Percentiles rank a stretch among this genome's conserved stretches.
Conservation (phyloP, 331 rosid genomes). For the Cydonia oblonga region DNA sequence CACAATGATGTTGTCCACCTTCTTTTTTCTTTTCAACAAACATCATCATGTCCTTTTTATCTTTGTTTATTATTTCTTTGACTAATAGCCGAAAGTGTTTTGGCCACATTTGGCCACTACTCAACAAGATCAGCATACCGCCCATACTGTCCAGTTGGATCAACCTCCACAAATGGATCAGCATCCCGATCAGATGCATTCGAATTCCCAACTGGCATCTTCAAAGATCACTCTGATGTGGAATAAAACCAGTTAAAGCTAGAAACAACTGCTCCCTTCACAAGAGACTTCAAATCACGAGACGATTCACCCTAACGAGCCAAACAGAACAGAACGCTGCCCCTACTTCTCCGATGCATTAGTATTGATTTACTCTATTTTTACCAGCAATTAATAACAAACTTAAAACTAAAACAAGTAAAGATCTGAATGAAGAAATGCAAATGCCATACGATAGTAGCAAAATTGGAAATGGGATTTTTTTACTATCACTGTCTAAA, state of each 20-base stretch:
- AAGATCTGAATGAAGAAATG: not conserved
- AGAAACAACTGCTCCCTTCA: not conserved
- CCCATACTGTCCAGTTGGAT: constrained; percentile 78
- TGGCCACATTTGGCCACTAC: too few species aligned
- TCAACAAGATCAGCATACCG: constrained; percentile 69
- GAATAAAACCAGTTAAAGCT: not conserved
- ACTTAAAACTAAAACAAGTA: not conserved
- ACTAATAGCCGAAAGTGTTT: too few species aligned
- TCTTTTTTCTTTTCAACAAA: too few species aligned
- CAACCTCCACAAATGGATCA: constrained; percentile 72
- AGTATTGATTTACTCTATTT: not conserved
- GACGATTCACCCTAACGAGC: not conserved
- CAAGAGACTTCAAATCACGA: not conserved
- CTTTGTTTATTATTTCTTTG: too few species aligned
- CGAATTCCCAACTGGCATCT: constrained; percentile 57
- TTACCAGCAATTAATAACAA: not conserved
- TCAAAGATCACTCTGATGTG: constrained; percentile 13
- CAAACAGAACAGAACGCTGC: not conserved
- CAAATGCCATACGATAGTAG: too few species aligned
- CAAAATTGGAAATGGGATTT: not conserved
- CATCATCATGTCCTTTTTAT: too few species aligned
- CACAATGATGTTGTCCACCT: too few species aligned
- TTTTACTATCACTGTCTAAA: not conserved
- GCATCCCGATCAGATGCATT: constrained; percentile 27
- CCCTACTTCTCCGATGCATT: not conserved